Evolutionary conservation across 768 basidiomycete species (phyloP).

Genomic region (Leccinum rimulosum): DNA sequence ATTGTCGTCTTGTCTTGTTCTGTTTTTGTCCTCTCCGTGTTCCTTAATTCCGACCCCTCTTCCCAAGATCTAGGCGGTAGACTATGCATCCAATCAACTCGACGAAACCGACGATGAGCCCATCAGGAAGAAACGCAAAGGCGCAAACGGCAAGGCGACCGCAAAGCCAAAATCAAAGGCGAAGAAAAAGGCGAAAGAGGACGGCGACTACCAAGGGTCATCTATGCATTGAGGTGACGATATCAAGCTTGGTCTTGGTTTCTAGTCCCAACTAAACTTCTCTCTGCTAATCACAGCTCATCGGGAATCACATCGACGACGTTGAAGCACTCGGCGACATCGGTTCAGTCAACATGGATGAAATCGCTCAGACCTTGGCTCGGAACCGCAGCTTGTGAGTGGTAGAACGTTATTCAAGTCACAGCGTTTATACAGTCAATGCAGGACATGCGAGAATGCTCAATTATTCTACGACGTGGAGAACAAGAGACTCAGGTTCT

Average conservation of each 20-base stretch:
- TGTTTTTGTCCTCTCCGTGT: neutral
- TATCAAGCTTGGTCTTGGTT: neutral
- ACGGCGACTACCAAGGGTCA: conserved; percentile 50
- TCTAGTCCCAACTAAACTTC: neutral
- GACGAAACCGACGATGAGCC: conserved; percentile 53
- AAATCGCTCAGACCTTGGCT: conserved; percentile 78
- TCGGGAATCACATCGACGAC: conserved; percentile 84
- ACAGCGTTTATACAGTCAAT: neutral
- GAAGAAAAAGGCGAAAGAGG: conserved; percentile 40
- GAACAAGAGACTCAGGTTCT: conserved; percentile 68
- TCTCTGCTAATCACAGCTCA: conserved; percentile 47
- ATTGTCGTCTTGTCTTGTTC: neutral
- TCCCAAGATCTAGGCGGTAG: conserved; percentile 26
- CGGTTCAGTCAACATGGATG: conserved; percentile 78
- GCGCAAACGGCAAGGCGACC: conserved; percentile 39
- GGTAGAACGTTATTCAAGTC: neutral
- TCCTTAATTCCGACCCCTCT: neutral
- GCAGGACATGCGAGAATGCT: conserved; percentile 75
- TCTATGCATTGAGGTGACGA: conserved; percentile 73
- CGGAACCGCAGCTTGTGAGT: conserved; percentile 81
- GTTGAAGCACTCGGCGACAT: conserved; percentile 89
- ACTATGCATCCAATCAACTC: conserved; percentile 73
- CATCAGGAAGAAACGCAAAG: conserved; percentile 55
- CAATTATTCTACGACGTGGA: conserved; percentile 78
- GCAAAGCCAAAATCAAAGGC: conserved; percentile 41